Evolutionary conservation across 2,329 filamentous ascomycete species (phyloP), one percentile per base, ranked within the genome.

Genomic region (Zymoseptoria tritici): DNA sequence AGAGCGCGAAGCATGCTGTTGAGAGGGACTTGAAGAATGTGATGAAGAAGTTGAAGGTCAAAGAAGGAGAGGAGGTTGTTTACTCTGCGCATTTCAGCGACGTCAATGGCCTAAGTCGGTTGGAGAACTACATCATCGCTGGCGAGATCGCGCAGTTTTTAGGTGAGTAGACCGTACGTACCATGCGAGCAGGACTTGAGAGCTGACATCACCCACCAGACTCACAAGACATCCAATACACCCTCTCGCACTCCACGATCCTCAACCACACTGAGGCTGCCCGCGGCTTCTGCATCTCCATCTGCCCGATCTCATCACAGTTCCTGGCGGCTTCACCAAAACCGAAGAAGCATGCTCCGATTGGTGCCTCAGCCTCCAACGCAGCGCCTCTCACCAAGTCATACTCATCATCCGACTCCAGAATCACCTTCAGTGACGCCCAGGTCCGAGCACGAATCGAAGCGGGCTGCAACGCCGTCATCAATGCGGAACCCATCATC

Each of bases 41-140:
- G 8, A 57, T 73, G 59, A 64, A 67, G 56, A 56, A 61, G 9
- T 68, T 67, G 20, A 53, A 55, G 11, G 52, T 57, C 9, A 66
- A 67, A 54, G 63, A 64, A 22, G 63, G 64, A 24, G 55, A 62
- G 11, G 54, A 70, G 59, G 54, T 63, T 8, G 68, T 68, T 11
- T 70, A 72, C 52, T 72, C 70, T 0, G 69, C 74, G 4, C 72
- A 74, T 54, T 73, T 69, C 55, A 70, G 70, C 1, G 71, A 74
- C 59, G 62, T 73, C 56, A 74, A 74, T 53, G 72, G 72, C 0
- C 57, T 74, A 57, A 72, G 70, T 19, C 60, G 68, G 21, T 63
- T 74, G 55, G 72, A 74, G 58, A 73, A 73, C 58, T 73, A 73
- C 54, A 74, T 74, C 26, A 65, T 74, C 16, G 71, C 69, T 1